Base-by-base conservation (phyloP, 768 basidiomycete genomes). In the Daedalea quercina region DNA sequence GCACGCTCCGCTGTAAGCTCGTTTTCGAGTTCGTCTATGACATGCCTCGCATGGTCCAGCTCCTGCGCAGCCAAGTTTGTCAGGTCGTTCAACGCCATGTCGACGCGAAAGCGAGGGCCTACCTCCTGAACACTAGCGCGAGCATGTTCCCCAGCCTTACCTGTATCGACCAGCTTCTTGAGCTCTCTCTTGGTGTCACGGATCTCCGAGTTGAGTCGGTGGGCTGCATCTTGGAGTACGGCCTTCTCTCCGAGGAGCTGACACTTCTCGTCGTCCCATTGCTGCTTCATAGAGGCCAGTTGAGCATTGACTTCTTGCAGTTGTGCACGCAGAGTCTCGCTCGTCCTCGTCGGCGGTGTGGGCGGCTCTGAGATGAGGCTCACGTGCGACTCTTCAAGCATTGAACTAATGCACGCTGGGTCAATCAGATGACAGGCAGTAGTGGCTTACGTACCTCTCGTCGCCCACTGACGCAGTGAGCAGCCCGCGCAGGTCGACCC, bases 1-100 rank as follows among this genome's bases (percentile, higher is more conserved):
- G 77, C 68, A 20, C 90, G 80, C 66, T 93, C 91, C 1, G 74
- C 71, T 54, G 80, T 81, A n/a, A 93, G 71, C 35, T 86, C 81
- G 37, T 67, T 71, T 59, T 94, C 89, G 8, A 94, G 77, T 15
- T 85, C 84, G 1, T 77, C 73, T 54, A 92, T 80, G 24, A 77
- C 76, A 3, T 68, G 69, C 59, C 78, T 85, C 7, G 88, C 86
- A 48, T 72, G 78, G 44, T 85, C 85, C 17, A 85, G 76, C 53
- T 92, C 89, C 88, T 91, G 56, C 41, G 43, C 41, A 50, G n/a
- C 50, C 43, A 13, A 47, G 45, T 31, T 31, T 11, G 28, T 31
- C 28, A 31, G 28, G 11, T 31, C 28, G 19, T 19, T 15, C 15
- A 6, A 47, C 41, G 9, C n/a, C n/a, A n/a, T n/a, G 33, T 1